Evolutionary conservation across 139 green algal species (phyloP).

Genomic region (Closterium sp.): DNA sequence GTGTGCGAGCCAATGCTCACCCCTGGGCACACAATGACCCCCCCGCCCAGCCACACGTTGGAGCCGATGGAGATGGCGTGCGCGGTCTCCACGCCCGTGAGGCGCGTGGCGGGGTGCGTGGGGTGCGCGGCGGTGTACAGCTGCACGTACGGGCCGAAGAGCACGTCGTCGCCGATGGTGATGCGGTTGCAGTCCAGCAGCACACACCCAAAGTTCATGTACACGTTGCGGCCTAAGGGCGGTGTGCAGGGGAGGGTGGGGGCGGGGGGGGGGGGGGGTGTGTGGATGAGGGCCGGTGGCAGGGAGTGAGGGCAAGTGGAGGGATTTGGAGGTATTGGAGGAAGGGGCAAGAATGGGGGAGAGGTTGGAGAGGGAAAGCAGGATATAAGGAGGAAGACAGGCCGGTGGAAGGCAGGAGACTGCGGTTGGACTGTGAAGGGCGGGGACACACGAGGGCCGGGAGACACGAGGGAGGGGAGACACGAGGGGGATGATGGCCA

Average conservation of each 20-base stretch:
- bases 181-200: constrained; percentile 52
- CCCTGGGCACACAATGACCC: constrained; percentile 30
- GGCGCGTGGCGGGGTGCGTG: constrained; percentile 25
- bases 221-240: constrained; percentile 32
- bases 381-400: too few species aligned
- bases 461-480: too few species aligned
- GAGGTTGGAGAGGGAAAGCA: too few species aligned
- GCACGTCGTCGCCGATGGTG: constrained; percentile 44
- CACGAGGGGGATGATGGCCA: too few species aligned
- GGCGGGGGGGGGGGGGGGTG: neutral
- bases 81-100: constrained; percentile 12
- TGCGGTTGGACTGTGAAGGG: too few species aligned
- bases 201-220: constrained; percentile 47
- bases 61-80: constrained; percentile 38
- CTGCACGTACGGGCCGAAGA: constrained; percentile 47
- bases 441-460: too few species aligned
- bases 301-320: neutral
- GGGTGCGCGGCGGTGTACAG: constrained; percentile 40
- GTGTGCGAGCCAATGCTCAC: constrained; percentile 44
- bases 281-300: neutral
- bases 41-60: constrained; percentile 43
- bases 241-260: neutral
- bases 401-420: neutral
- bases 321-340: neutral
- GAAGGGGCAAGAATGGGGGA: too few species aligned